A percentile compares a stretch with the other conserved stretches of the same genome.
These are phyloP conservation scores for Fonsecaea multimorphosa DNA, from an alignment of 2,329 filamentous ascomycete species.

Conservation along the genomic window DNA sequence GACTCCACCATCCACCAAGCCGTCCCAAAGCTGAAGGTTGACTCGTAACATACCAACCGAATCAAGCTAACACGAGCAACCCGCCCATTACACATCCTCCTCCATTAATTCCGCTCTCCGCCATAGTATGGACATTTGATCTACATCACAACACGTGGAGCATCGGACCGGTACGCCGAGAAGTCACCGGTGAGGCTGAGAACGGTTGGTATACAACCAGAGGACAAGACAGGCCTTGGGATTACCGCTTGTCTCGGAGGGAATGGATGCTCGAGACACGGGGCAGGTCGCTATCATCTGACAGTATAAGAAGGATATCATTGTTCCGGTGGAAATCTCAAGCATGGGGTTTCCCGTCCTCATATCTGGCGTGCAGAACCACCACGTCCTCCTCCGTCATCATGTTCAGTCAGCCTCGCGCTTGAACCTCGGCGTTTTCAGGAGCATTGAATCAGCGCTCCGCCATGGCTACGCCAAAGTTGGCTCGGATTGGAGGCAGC, in stretches of 20 bases:
- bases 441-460: background rate
- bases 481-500: slow-evolving; percentile 1
- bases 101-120: background rate
- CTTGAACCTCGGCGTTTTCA: background rate
- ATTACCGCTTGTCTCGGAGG: background rate
- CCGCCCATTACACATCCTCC: background rate
- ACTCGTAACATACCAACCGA: slow-evolving; percentile 3
- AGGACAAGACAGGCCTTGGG: background rate
- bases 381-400: background rate
- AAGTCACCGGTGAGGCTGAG: slow-evolving; percentile 2
- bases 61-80: background rate
- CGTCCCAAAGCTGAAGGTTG: background rate
- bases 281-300: background rate
- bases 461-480: background rate
- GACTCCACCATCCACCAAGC: background rate
- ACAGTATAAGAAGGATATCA: background rate
- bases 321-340: background rate
- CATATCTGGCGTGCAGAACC: background rate
- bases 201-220: background rate
- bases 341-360: background rate
- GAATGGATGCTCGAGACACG: background rate
- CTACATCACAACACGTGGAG: background rate
- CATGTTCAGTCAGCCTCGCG: background rate
- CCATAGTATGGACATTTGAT: background rate
- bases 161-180: background rate